These are phyloP conservation scores for Delphinella strobiligena DNA, from an alignment of 2,329 filamentous ascomycete species.

Conservation along the genomic window DNA sequence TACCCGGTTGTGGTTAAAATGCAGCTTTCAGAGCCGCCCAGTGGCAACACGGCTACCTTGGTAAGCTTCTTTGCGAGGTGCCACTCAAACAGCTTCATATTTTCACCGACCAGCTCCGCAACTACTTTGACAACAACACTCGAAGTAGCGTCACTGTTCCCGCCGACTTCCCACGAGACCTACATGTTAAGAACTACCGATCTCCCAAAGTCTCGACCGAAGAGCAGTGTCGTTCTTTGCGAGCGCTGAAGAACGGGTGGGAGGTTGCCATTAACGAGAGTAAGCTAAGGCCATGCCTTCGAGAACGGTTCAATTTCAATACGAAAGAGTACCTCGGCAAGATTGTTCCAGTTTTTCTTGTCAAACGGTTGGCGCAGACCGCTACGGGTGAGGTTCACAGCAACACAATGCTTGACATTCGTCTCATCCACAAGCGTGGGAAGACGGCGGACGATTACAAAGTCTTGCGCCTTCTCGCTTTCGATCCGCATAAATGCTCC, in stretches of 20 bases:
- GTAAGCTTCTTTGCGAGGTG: constrained; percentile 15
- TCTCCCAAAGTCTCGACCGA: constrained; percentile 22
- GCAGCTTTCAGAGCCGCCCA: constrained; percentile 19
- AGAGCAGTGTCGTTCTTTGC: constrained; percentile 18
- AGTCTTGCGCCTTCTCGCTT: constrained; percentile 22
- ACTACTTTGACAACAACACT: neutral
- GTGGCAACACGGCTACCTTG: constrained; percentile 22
- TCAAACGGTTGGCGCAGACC: constrained; percentile 13
- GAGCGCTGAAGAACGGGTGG: constrained; percentile 20
- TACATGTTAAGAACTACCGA: constrained; percentile 25
- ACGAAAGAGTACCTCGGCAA: constrained; percentile 26
- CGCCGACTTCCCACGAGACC: constrained; percentile 14
- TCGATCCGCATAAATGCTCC: constrained; percentile 22
- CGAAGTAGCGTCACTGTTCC: constrained; percentile 13
- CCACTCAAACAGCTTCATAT: constrained; percentile 1
- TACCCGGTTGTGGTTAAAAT: constrained; percentile 24
- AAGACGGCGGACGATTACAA: constrained; percentile 14
- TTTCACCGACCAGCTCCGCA: constrained; percentile 1
- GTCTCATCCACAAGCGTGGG: constrained; percentile 17
- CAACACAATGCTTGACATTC: constrained; percentile 19
- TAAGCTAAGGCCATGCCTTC: constrained; percentile 23
- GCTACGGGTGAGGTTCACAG: constrained; percentile 10
- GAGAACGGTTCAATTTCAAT: constrained; percentile 25
- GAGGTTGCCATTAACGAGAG: constrained; percentile 20
- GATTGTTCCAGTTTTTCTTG: constrained; percentile 25